Conservation (phyloP, 2,329 filamentous ascomycete genomes). For the Dactylonectria macrodidyma region DNA sequence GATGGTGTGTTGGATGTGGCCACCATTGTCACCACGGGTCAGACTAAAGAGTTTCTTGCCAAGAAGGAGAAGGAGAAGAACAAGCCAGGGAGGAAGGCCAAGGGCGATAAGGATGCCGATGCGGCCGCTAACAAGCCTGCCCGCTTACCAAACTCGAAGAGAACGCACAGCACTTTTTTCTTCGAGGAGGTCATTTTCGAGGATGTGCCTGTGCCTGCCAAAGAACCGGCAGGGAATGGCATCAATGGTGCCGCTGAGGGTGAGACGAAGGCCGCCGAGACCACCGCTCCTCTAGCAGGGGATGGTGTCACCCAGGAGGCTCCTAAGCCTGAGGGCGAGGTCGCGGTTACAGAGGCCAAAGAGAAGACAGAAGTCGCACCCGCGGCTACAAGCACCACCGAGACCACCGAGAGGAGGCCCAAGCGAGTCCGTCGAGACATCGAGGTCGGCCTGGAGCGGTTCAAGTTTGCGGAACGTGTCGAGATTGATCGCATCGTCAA, state of each 20-base stretch:
- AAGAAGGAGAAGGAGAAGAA: slow-evolving; percentile 83
- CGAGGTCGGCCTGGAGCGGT: slow-evolving; percentile 84
- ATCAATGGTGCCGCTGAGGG: slow-evolving; percentile 40
- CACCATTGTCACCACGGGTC: slow-evolving; percentile 86
- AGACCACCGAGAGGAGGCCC: slow-evolving; percentile 60
- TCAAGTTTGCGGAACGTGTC: slow-evolving; percentile 76
- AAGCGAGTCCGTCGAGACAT: slow-evolving; percentile 76
- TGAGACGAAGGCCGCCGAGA: slow-evolving; percentile 32
- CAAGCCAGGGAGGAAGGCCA: slow-evolving; percentile 67
- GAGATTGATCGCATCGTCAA: slow-evolving; percentile 89
- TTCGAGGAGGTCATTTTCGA: slow-evolving; percentile 79
- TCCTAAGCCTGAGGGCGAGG: slow-evolving; percentile 39
- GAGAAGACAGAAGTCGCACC: slow-evolving; percentile 38
- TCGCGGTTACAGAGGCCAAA: slow-evolving; percentile 40
- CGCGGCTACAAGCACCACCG: slow-evolving; percentile 36
- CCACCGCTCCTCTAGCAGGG: slow-evolving; percentile 31
- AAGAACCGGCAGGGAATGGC: slow-evolving; percentile 40
- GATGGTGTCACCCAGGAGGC: slow-evolving; percentile 39
- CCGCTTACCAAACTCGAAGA: slow-evolving; percentile 80
- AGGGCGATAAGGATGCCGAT: slow-evolving; percentile 69
- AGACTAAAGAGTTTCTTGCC: slow-evolving; percentile 85
- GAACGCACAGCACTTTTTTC: slow-evolving; percentile 78
- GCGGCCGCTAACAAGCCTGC: slow-evolving; percentile 67
- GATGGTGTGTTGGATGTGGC: slow-evolving; percentile 88
- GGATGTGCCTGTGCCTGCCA: slow-evolving; percentile 57